Base-by-base conservation (phyloP, 1,139 yeast genomes). In the Blastobotrys elegans region DNA sequence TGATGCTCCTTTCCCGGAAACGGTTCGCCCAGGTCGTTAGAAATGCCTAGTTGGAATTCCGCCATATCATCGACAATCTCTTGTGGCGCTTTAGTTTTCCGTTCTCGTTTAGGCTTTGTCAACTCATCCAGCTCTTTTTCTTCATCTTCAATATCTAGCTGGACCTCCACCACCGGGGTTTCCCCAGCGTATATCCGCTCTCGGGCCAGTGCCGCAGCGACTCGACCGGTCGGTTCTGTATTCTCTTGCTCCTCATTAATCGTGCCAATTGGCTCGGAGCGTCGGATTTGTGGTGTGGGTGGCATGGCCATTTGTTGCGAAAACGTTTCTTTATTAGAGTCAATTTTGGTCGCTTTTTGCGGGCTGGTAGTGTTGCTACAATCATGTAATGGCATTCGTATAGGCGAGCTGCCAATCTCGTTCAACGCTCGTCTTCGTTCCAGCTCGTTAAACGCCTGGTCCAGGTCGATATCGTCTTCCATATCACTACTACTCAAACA, bases 391-490 rank as follows among this genome's bases (percentile, higher is more conserved):
- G 38, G 26, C 13, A 11, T 21, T n/a, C 38, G 21, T 3, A 24
- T 10, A 24, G 27, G 27, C 5, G 27, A 24, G 10, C 27, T 24
- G 27, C 8, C 27, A 5, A 24, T 5, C 10, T 24, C 27, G 8
- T 6, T 6, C 27, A 6, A 5, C 5, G 8, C 27, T 24, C 3
- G 33, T 21, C 45, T 24, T 18, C 30, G 26, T 7, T 43, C 46
- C 30, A 43, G 21, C 22, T 43, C 41, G 5, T 35, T 33, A 37
- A 43, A 43, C 2, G 46, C 46, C 14, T 26, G 18, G 29, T 37
- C 41, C 14, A 35, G 6, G 21, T 43, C 46, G 14, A 36, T 7
- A 20, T 24, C 46, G 7, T 34, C 38, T 17, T 34, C 38, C 27
- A 24, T 24, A 5, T n/a, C 20, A n/a, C 26, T 13, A 13, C 33